Percentiles rank a stretch among this genome's conserved stretches.
These are phyloP conservation scores for Arthrobotrys musiformis DNA, from an alignment of 2,329 filamentous ascomycete species.

Conservation along the genomic window DNA sequence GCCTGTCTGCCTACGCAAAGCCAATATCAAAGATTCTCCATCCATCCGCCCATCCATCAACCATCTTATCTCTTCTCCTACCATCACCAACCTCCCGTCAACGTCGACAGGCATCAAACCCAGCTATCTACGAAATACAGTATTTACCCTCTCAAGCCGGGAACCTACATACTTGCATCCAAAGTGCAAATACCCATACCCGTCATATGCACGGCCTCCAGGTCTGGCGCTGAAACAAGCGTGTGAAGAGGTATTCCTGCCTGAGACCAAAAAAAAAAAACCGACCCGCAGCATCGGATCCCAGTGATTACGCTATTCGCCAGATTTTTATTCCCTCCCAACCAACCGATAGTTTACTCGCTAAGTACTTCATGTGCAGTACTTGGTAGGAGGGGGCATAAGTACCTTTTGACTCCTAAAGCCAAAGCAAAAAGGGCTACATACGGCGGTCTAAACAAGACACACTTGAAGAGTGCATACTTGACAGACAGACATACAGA, in stretches of 20 bases:
- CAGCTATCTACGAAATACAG: no score
- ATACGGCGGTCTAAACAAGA: not conserved
- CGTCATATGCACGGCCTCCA: not conserved
- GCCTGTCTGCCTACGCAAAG: not conserved
- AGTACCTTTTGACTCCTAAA: not conserved
- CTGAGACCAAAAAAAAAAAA: slow-evolving; percentile 1
- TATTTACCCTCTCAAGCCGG: no score
- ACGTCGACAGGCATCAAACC: not conserved
- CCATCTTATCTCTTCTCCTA: not conserved
- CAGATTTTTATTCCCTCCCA: slow-evolving; percentile 30
- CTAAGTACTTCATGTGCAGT: no score
- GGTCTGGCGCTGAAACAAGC: slow-evolving; percentile 18
- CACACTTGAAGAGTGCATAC: no score
- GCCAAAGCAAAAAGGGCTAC: no score
- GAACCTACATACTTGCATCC: not conserved
- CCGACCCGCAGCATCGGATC: slow-evolving; percentile 40
- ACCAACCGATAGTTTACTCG: not conserved
- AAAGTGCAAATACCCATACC: not conserved
- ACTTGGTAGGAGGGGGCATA: not conserved
- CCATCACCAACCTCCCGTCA: not conserved
- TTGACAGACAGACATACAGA: no score
- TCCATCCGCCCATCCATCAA: not conserved
- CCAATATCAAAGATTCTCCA: not conserved
- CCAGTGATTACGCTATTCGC: slow-evolving; percentile 42
- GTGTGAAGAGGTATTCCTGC: slow-evolving; percentile 17